These are phyloP conservation scores for Penicillium antarcticum DNA, from an alignment of 495 filamentous ascomycete genomes.

Conservation along the genomic window DNA sequence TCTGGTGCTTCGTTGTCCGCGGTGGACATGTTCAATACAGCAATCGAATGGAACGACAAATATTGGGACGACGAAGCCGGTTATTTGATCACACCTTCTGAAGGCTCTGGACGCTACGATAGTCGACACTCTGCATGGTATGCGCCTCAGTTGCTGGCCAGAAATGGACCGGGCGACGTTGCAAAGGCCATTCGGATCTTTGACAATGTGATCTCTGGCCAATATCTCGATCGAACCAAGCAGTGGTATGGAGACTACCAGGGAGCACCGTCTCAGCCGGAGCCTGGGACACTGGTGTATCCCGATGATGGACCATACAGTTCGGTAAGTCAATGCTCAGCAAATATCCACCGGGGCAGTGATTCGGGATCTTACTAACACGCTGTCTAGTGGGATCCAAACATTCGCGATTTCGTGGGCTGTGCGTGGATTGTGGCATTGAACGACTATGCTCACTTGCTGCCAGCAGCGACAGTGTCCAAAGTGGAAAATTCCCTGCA, in stretches of 20 bases:
- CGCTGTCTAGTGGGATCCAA: conserved; percentile 37
- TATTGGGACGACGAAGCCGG: conserved; percentile 17
- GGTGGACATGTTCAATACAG: conserved; percentile 17
- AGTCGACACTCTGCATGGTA: conserved; percentile 39
- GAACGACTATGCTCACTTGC: conserved; percentile 34
- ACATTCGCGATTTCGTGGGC: conserved; percentile 42
- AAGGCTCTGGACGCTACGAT: conserved; percentile 20
- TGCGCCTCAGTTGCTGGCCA: conserved; percentile 33
- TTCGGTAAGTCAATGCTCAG: conserved; percentile 5
- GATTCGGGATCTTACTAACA: conserved; percentile 24
- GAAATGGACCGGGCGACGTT: conserved; percentile 34
- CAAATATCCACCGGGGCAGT: no score
- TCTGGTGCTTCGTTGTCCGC: conserved; percentile 3
- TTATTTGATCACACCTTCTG: conserved; percentile 12
- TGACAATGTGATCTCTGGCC: conserved; percentile 35
- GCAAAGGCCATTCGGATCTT: conserved; percentile 34
- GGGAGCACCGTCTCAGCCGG: conserved; percentile 35
- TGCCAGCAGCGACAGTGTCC: conserved; percentile 21
- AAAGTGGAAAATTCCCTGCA: conserved; percentile 31
- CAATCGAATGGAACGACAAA: conserved; percentile 19
- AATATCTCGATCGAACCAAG: conserved; percentile 30
- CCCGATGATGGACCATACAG: conserved; percentile 16
- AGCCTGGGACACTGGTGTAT: conserved; percentile 33
- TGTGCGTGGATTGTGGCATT: conserved; percentile 36
- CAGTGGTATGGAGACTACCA: conserved; percentile 43